phyloP scores from a whole-genome alignment of 2,329 filamentous ascomycete genomes.

The Colletotrichum endophyticum region DNA sequence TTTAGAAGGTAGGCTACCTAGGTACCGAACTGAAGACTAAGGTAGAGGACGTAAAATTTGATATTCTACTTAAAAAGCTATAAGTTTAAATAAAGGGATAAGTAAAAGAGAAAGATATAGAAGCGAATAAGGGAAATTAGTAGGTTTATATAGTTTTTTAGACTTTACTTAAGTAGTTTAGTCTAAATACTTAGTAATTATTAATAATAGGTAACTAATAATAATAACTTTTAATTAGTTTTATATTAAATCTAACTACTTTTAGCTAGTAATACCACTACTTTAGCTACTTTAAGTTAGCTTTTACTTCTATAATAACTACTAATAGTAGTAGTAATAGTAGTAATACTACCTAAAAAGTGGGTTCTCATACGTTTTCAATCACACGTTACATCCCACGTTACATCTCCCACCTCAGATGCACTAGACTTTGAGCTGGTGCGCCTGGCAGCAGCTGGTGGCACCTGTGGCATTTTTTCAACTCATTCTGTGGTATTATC shows the following conservation, averaged over 20 bases:
- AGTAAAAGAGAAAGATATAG: background rate
- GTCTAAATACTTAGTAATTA: background rate
- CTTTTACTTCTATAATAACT: background rate
- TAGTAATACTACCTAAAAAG: background rate
- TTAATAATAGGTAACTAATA: background rate
- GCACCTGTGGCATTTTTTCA: background rate
- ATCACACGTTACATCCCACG: background rate
- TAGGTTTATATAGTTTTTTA: background rate
- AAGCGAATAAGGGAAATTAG: rapidly evolving
- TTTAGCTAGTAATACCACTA: background rate
- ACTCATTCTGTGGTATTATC: background rate
- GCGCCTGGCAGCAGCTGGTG: background rate
- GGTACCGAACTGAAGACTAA: background rate
- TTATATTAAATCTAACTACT: background rate
- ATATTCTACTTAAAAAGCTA: background rate
- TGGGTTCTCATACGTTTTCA: background rate
- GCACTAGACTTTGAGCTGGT: background rate
- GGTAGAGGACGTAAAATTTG: background rate
- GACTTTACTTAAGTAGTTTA: background rate
- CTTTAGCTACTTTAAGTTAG: background rate
- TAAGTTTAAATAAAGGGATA: background rate
- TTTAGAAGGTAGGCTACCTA: background rate
- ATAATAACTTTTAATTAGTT: no score
- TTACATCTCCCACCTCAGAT: background rate
- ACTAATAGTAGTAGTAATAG: background rate